Conservation (phyloP, 768 basidiomycete genomes). For the Boletales sp. region DNA sequence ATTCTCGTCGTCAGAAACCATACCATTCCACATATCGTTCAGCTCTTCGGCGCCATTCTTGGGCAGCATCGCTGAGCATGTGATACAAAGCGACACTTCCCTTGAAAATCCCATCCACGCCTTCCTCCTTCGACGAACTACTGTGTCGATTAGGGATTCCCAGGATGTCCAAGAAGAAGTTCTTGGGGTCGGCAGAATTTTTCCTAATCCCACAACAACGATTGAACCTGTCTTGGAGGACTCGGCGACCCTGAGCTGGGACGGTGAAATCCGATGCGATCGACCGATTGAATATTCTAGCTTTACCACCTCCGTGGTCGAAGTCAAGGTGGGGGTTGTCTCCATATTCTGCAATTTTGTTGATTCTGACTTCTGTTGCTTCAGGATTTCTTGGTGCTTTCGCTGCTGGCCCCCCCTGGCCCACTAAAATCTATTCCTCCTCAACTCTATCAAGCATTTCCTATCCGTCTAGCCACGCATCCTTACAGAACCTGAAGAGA, state of each 20-base stretch:
- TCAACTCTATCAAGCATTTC: constrained; percentile 46
- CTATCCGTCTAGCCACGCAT: constrained; percentile 63
- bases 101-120: constrained; percentile 41
- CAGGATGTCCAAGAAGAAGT: constrained; percentile 23
- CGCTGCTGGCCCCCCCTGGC: constrained; percentile 39
- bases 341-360: not conserved
- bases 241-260: constrained; percentile 53
- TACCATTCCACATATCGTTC: constrained; percentile 67
- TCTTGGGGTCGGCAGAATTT: constrained; percentile 47
- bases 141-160: constrained; percentile 31
- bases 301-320: constrained; percentile 46
- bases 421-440: constrained; percentile 32
- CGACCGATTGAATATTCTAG: constrained; percentile 41
- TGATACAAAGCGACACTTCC: constrained; percentile 6
- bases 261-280: constrained; percentile 48
- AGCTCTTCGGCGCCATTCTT: constrained; percentile 43
- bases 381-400: constrained; percentile 60
- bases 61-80: constrained; percentile 6
- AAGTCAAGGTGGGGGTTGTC: constrained; percentile 43
- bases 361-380: constrained; percentile 1
- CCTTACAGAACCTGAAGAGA: constrained; percentile 35
- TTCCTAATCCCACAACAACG: constrained; percentile 37
- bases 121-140: constrained; percentile 52
- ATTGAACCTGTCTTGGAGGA: constrained; percentile 21
- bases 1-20: constrained; percentile 51